Evolutionary conservation across 2,329 filamentous ascomycete species (phyloP).

Genomic region (Trichoderma lentiforme): DNA sequence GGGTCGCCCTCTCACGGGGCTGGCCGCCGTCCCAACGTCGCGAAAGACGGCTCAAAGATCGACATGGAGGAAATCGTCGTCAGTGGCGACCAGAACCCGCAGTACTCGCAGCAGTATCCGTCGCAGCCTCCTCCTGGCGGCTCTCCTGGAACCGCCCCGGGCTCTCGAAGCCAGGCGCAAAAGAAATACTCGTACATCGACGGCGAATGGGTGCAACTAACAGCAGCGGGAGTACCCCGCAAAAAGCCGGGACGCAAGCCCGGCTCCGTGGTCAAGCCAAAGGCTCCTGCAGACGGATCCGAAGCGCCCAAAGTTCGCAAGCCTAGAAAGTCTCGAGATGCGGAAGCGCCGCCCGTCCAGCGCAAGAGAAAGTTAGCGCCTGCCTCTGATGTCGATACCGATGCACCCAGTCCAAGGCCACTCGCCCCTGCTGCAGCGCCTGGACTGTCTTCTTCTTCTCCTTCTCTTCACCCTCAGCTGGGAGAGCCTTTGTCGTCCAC

Average conservation of each 20-base stretch:
- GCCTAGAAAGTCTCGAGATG: slow-evolving; percentile 56
- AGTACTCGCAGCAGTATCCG: slow-evolving; percentile 27
- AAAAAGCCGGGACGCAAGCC: slow-evolving; percentile 66
- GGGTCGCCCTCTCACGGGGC: slow-evolving; percentile 42
- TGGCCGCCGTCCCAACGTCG: slow-evolving; percentile 26
- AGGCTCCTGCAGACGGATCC: slow-evolving; percentile 34
- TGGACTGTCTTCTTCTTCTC: slow-evolving; percentile 25
- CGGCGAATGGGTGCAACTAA: slow-evolving; percentile 47
- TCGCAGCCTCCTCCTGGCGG: slow-evolving; percentile 29
- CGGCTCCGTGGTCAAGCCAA: slow-evolving; percentile 51
- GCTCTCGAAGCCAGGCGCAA: slow-evolving; percentile 22
- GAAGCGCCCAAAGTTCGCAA: slow-evolving; percentile 51
- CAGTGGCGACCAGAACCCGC: slow-evolving; percentile 33
- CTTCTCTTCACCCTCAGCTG: slow-evolving; percentile 24
- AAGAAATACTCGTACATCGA: slow-evolving; percentile 37
- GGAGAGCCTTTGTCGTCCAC: slow-evolving; percentile 21
- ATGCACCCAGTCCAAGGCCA: slow-evolving; percentile 28
- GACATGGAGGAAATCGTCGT: slow-evolving; percentile 52
- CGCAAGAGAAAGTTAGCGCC: slow-evolving; percentile 53
- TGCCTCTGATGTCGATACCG: slow-evolving; percentile 37
- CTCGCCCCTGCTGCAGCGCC: slow-evolving; percentile 33
- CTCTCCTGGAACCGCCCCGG: neutral
- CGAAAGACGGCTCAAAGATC: slow-evolving; percentile 18
- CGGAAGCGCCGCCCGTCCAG: slow-evolving; percentile 53
- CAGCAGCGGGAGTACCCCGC: slow-evolving; percentile 55